Conservation (phyloP, 257 asterid species). For the Solanum etuberosum region DNA sequence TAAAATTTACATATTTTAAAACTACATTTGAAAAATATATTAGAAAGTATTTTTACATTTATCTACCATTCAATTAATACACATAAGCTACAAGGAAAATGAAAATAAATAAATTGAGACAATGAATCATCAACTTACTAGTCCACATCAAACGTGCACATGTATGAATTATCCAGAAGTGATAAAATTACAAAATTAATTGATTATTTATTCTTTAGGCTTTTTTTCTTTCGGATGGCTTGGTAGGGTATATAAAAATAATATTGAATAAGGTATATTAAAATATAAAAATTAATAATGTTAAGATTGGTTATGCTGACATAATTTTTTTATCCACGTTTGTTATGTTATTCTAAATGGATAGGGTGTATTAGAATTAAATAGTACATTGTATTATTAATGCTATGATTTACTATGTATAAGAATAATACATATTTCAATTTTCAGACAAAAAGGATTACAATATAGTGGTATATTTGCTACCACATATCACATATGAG, state of each 20-base stretch:
- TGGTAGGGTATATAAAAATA: not conserved
- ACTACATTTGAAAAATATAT: fast-evolving
- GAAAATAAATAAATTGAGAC: not conserved
- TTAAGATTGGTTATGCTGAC: not conserved
- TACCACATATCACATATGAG: not conserved
- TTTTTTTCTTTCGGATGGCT: not conserved
- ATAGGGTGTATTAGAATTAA: not conserved
- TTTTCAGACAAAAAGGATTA: not conserved
- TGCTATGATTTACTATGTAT: not conserved
- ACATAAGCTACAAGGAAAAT: not conserved
- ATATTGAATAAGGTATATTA: not conserved
- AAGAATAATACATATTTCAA: not conserved
- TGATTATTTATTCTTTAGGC: not conserved
- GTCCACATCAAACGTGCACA: not conserved
- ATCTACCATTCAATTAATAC: not conserved
- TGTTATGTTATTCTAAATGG: not conserved
- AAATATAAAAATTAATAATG: not conserved
- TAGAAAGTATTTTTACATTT: too few species aligned
- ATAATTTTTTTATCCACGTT: not conserved
- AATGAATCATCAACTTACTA: not conserved
- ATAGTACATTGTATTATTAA: not conserved
- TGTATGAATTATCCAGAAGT: not conserved
- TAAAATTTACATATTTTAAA: too few species aligned
- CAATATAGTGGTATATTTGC: not conserved
- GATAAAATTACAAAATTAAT: not conserved